phyloP scores from a whole-genome alignment of 352 stramenopile genomes.

The Globisporangium nodosum region DNA sequence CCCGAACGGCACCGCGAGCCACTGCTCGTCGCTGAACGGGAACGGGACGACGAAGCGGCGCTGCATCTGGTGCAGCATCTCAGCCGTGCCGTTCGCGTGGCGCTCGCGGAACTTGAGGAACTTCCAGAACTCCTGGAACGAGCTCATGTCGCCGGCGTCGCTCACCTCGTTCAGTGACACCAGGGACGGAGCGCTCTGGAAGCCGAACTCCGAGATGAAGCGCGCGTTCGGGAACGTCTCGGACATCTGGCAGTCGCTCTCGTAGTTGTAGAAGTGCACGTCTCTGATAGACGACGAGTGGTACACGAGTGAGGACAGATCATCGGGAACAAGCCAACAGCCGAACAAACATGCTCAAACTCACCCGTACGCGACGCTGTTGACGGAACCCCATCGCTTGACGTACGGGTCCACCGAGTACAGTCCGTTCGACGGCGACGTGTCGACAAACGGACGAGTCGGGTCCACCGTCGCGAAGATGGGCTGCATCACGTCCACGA shows the following conservation, averaged over 20 bases:
- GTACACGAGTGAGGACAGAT: not conserved
- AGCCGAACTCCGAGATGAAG: conserved; percentile 87
- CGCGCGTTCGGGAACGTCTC: conserved; percentile 60
- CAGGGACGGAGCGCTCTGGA: conserved; percentile 73
- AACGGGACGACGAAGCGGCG: conserved; percentile 70
- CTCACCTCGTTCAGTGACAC: conserved; percentile 46
- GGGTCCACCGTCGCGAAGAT: conserved; percentile 44
- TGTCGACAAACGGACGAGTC: conserved; percentile 75
- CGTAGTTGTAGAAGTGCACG: conserved; percentile 86
- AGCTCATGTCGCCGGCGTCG: conserved; percentile 41
- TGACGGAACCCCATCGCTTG: conserved; percentile 73
- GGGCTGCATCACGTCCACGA: conserved; percentile 66
- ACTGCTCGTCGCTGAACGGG: conserved; percentile 51
- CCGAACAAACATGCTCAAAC: conserved; percentile 3
- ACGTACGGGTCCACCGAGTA: conserved; percentile 71
- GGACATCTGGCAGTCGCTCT: conserved; percentile 68
- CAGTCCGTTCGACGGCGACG: conserved; percentile 81
- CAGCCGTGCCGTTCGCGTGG: conserved; percentile 65
- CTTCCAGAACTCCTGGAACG: conserved; percentile 67
- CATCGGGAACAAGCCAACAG: not conserved
- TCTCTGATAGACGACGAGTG: conserved; percentile 31
- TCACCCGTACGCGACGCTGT: conserved; percentile 51
- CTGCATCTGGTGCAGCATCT: conserved; percentile 69
- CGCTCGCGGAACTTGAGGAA: conserved; percentile 78
- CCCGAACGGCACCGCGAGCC: conserved; percentile 25